A percentile compares a stretch with the other conserved stretches of the same genome.
These are phyloP conservation scores for Yueomyces sp. DNA, from an alignment of 805 yeast species.

Conservation along the genomic window DNA sequence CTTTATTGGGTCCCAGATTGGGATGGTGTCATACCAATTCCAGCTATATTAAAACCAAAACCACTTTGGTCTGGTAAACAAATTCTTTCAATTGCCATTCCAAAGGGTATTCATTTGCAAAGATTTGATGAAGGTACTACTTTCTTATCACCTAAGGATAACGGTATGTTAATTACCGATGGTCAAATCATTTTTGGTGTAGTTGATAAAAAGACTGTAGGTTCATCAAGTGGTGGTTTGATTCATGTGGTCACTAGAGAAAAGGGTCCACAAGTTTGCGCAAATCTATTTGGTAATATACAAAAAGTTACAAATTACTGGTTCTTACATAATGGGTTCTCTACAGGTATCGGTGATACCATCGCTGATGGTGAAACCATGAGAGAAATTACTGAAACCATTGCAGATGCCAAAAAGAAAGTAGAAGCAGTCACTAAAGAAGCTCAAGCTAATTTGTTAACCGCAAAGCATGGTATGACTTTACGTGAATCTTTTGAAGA, in stretches of 20 bases:
- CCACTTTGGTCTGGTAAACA: constrained; percentile 98
- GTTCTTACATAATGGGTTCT: constrained; percentile 93
- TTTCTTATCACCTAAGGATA: constrained; percentile 73
- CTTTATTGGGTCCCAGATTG: constrained; percentile 96
- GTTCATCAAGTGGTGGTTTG: constrained; percentile 96
- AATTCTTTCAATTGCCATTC: constrained; percentile 80
- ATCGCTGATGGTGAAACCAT: constrained; percentile 96
- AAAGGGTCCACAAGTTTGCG: constrained; percentile 85
- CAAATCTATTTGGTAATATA: constrained; percentile 77
- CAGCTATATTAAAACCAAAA: constrained; percentile 86
- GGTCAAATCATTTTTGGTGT: constrained; percentile 98
- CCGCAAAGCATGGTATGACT: constrained; percentile 99
- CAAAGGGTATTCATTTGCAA: constrained; percentile 89
- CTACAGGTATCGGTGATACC: constrained; percentile 99
- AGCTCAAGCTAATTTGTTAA: constrained; percentile 78
- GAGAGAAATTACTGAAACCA: constrained; percentile 86
- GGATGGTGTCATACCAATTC: constrained; percentile 97
- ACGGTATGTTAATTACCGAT: constrained; percentile 89
- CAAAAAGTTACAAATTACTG: constrained; percentile 95
- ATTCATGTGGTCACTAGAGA: constrained; percentile 97
- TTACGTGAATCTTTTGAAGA: constrained; percentile 96
- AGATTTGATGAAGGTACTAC: constrained; percentile 87
- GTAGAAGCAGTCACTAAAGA: constrained; percentile 88
- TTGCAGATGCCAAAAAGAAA: constrained; percentile 82
- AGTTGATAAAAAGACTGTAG: constrained; percentile 95